phyloP scores from a whole-genome alignment of 148 eudicot species.

The Amaranthus cruentus region DNA sequence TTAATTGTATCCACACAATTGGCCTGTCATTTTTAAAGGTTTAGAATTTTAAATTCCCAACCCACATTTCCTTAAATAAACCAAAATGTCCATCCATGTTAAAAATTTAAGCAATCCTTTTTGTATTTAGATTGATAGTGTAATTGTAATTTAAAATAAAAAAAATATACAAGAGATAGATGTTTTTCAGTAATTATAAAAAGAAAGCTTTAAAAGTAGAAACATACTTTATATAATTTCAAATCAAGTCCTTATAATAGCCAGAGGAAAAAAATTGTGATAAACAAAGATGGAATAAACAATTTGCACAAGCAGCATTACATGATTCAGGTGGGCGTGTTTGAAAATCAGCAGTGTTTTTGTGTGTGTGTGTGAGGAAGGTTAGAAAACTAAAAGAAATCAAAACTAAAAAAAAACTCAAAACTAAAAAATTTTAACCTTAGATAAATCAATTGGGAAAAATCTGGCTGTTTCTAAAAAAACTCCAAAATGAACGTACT shows the following conservation, averaged over 20 bases:
- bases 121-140: neutral
- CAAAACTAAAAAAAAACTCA: too few relatives aligned
- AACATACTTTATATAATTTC: neutral
- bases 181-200: neutral
- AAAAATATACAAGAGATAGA: neutral
- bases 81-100: neutral
- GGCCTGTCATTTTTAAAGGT: neutral
- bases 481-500: conserved; percentile 72
- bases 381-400: conserved; percentile 7
- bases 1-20: neutral
- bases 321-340: too few relatives aligned
- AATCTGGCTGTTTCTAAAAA: conserved; percentile 94
- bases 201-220: neutral
- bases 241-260: neutral
- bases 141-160: neutral
- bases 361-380: too few relatives aligned
- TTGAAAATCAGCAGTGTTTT: too few relatives aligned
- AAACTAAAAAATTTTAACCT: conserved; percentile 41
- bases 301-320: neutral
- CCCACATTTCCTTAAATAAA: neutral
- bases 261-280: neutral
- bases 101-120: neutral
- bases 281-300: neutral
- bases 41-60: neutral
- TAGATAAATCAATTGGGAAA: conserved; percentile 82